Conservation (phyloP, 2,329 filamentous ascomycete genomes). For the Ceratocystis huliohia region DNA sequence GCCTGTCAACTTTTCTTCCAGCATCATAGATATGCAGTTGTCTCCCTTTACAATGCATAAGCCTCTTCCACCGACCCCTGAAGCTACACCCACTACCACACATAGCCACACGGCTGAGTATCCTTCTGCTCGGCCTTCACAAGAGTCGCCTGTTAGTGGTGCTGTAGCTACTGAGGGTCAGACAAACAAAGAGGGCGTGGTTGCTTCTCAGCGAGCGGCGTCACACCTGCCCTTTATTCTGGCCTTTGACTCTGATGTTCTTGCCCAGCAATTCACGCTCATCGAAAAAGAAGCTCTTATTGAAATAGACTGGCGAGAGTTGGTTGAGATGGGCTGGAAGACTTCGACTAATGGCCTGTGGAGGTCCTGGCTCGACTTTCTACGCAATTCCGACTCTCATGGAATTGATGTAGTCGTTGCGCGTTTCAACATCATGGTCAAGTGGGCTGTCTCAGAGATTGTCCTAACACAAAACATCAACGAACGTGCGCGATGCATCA, state of each 20-base stretch:
- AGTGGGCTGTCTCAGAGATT: slow-evolving; percentile 71
- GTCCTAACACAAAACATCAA: slow-evolving; percentile 59
- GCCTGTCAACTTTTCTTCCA: slow-evolving; percentile 22
- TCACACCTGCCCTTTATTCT: slow-evolving; percentile 68
- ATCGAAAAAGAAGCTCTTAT: slow-evolving; percentile 78
- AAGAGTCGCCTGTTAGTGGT: background rate
- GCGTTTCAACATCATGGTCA: slow-evolving; percentile 78
- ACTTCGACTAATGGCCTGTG: slow-evolving; percentile 50
- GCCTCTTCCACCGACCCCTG: slow-evolving; percentile 39
- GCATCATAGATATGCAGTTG: slow-evolving; percentile 1
- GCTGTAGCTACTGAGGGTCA: background rate
- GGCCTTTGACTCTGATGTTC: slow-evolving; percentile 63
- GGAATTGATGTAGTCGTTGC: slow-evolving; percentile 76
- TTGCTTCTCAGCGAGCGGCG: slow-evolving; percentile 30
- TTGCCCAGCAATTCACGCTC: slow-evolving; percentile 73
- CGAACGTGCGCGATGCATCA: slow-evolving; percentile 62
- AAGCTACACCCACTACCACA: slow-evolving; percentile 35
- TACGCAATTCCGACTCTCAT: slow-evolving; percentile 56
- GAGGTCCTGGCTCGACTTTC: slow-evolving; percentile 70
- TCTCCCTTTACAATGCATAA: slow-evolving; percentile 33
- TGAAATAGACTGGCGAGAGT: slow-evolving; percentile 78
- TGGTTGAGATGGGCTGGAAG: slow-evolving; percentile 75
- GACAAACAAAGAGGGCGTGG: slow-evolving; percentile 26
- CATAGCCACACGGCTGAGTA: slow-evolving; percentile 26
- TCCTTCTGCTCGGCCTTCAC: background rate